Base-by-base conservation (phyloP, 108 stramenopile genomes). In the Skeletonema menzelii region DNA sequence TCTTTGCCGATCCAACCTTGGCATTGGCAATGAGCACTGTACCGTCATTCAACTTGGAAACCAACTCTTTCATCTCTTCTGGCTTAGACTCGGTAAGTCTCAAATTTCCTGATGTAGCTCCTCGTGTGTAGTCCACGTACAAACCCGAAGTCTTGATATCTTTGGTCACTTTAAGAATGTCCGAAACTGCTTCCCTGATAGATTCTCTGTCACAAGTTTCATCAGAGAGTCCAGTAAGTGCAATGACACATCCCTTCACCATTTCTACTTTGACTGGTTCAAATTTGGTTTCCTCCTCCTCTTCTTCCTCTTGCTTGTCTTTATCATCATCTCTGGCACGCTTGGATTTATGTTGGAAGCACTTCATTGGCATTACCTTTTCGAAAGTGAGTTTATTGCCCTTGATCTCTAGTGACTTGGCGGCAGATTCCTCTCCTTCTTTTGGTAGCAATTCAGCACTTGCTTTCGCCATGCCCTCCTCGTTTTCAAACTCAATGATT, bases 81-180 rank as follows among this genome's bases (percentile, higher is more conserved):
- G 62, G 53, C 56, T 80, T 72, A 1, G 80, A 74, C 34, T 89
- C 87, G 7, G 77, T 86, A 66, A 93, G 86, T 38, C 95, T 86
- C 47, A 96, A 61, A 10, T 90, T 90, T 2, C 87, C 95, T 14
- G 84, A 78, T 8, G 69, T 80, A 37, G 82, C 71, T 15, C 95
- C 95, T 6, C 92, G 85, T 0, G 83, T 88, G 75, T 87, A 96
- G 61, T 96, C 95, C 15, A 85, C 90, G 62, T 95, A 95, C 42
- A 95, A 68, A 32, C 87, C 89, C 2, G 80, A 75, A n/a, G 86
- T 82, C 67, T 89, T 94, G 6, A 89, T 79, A 17, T 88, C 87
- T 31, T 72, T 70, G 12, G 73, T 67, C 3, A 88, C 88, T 2
- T 72, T 88, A 19, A 90, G 65, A 26, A 76, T 77, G 32, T 77